phyloP scores from a whole-genome alignment of 108 stramenopile genomes.

The Pseudonitzschia multistriata region DNA sequence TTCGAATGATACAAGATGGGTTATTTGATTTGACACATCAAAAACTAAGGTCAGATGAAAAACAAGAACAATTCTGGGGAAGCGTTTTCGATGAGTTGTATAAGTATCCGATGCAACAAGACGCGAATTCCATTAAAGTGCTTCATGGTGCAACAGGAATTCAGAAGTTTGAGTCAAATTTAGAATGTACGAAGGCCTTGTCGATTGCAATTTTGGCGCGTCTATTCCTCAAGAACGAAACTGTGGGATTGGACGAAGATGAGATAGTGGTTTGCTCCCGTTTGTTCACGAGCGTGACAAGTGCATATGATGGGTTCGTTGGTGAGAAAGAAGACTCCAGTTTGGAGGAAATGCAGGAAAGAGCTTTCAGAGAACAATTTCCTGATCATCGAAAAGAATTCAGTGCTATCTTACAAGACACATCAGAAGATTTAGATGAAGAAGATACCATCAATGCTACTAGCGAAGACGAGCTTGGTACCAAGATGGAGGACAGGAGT shows the following conservation, averaged over 20 bases:
- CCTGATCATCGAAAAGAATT: slow-evolving; percentile 86
- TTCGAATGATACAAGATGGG: slow-evolving; percentile 65
- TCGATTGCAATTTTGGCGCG: slow-evolving; percentile 19
- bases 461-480: slow-evolving; percentile 4
- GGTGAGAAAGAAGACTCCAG: slow-evolving; percentile 5
- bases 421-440: slow-evolving; percentile 4
- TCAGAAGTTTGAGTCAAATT: not conserved
- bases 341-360: slow-evolving; percentile 58
- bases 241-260: slow-evolving; percentile 10
- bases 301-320: not conserved
- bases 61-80: slow-evolving; percentile 4
- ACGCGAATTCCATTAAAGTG: slow-evolving; percentile 5
- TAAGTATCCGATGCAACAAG: slow-evolving; percentile 21
- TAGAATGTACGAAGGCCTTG: slow-evolving; percentile 17
- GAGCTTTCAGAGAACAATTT: slow-evolving; percentile 80
- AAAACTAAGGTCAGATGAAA: not conserved
- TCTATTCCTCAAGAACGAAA: slow-evolving; percentile 15
- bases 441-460: slow-evolving; percentile 20
- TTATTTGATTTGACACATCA: slow-evolving; percentile 21
- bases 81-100: slow-evolving; percentile 17
- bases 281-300: slow-evolving; percentile 7
- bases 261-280: slow-evolving; percentile 5
- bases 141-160: slow-evolving; percentile 1
- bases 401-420: slow-evolving; percentile 41
- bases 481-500: slow-evolving; percentile 7